These are phyloP conservation scores for Colletotrichum tabaci DNA, from an alignment of 2,329 filamentous ascomycete genomes.

Conservation along the genomic window DNA sequence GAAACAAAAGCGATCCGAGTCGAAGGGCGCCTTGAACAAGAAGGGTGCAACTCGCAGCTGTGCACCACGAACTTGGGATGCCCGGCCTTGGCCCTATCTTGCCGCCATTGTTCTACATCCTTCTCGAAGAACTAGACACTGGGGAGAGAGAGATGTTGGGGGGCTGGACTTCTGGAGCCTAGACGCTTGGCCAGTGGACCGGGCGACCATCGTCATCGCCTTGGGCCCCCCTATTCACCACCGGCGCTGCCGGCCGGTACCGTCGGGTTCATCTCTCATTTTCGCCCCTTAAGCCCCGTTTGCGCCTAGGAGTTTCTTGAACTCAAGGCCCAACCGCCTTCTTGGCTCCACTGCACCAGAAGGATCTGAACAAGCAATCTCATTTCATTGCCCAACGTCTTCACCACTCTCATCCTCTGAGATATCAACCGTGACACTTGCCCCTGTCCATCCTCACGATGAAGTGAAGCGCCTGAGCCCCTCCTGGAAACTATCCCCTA, in stretches of 20 bases:
- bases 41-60: conserved; percentile 24
- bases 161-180: conserved; percentile 1
- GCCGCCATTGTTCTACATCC: conserved; percentile 23
- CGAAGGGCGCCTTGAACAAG: conserved; percentile 9
- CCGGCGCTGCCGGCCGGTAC: conserved; percentile 34
- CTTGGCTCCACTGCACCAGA: conserved; percentile 34
- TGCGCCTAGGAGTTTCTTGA: conserved; percentile 22
- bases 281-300: conserved; percentile 34
- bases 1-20: conserved; percentile 19
- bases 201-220: conserved; percentile 32
- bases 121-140: conserved; percentile 36
- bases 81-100: conserved; percentile 7
- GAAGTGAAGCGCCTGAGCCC: conserved; percentile 31
- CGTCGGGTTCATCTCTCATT: conserved; percentile 34
- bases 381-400: conserved; percentile 25
- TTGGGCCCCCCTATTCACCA: conserved; percentile 35
- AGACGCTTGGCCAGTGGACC: conserved; percentile 14
- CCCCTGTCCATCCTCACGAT: conserved; percentile 19
- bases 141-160: no score
- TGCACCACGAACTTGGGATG: not conserved
- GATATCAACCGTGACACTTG: not conserved
- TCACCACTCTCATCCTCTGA: not conserved
- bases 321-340: conserved; percentile 32
- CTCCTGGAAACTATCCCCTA: not conserved
- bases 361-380: conserved; percentile 38